A percentile compares a stretch with the other conserved stretches of the same genome.
Evolutionary conservation across 2,329 filamentous ascomycete species (phyloP).

Genomic region (Chrysoporthe cubensis): DNA sequence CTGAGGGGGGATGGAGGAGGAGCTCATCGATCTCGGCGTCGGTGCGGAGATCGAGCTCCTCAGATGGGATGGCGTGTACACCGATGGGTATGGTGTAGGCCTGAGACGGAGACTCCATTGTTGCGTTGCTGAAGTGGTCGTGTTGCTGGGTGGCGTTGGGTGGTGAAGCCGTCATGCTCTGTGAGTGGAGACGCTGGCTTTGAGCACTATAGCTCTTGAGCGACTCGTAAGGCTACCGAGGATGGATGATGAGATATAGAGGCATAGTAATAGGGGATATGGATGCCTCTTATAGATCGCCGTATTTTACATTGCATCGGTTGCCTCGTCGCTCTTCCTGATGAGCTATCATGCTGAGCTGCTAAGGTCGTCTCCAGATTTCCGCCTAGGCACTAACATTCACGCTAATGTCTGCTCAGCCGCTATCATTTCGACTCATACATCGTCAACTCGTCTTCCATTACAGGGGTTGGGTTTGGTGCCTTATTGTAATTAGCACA

Average conservation of each 20-base stretch:
- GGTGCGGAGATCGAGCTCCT: conserved; percentile 49
- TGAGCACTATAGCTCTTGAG: background rate
- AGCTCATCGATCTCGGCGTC: conserved; percentile 50
- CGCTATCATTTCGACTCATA: conserved; percentile 27
- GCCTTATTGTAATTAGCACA: too few relatives aligned
- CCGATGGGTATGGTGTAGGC: conserved; percentile 43
- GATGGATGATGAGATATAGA: background rate
- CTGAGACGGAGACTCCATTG: conserved; percentile 30
- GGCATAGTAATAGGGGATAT: background rate
- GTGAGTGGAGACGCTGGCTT: background rate
- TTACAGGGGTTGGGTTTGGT: background rate
- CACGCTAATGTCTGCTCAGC: background rate
- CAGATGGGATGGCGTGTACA: conserved; percentile 44
- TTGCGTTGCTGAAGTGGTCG: conserved; percentile 4
- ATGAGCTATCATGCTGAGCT: background rate
- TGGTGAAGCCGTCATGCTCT: conserved; percentile 10
- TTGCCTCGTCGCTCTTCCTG: background rate
- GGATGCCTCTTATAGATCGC: background rate
- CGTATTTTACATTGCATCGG: too few relatives aligned
- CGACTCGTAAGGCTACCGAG: background rate
- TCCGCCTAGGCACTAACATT: background rate
- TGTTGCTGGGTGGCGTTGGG: conserved; percentile 3
- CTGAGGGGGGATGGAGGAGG: conserved; percentile 44
- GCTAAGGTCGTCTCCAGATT: background rate
- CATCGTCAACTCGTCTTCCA: conserved; percentile 2